These are phyloP conservation scores for Lasiodiplodia citricola DNA, from an alignment of 2,329 filamentous ascomycete genomes.

Conservation along the genomic window DNA sequence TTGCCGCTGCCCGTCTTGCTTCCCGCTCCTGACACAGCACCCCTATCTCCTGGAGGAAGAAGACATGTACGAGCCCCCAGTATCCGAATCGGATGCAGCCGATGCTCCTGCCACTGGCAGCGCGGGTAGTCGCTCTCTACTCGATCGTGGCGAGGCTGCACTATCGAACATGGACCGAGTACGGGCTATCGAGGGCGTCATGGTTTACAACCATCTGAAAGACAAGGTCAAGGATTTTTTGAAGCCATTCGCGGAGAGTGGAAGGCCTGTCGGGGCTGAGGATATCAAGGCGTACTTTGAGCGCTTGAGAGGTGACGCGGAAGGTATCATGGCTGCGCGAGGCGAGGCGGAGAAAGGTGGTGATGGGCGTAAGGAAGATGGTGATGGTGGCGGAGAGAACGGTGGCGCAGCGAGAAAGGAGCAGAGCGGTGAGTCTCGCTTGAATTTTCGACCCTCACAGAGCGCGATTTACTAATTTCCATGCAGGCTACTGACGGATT, in stretches of 20 bases:
- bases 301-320: constrained; percentile 85
- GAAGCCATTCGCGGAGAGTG: constrained; percentile 90
- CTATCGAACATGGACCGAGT: constrained; percentile 92
- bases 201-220: constrained; percentile 96
- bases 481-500: background rate
- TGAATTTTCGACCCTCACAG: background rate
- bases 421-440: constrained; percentile 17
- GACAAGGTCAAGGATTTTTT: constrained; percentile 96
- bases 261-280: constrained; percentile 85
- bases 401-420: background rate
- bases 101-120: constrained; percentile 55
- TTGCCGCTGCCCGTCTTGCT: constrained; percentile 84
- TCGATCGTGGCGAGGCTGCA: constrained; percentile 91
- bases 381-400: constrained; percentile 35
- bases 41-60: constrained; percentile 91
- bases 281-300: constrained; percentile 98
- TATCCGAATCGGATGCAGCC: constrained; percentile 66
- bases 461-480: background rate
- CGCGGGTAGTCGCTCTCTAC: constrained; percentile 77
- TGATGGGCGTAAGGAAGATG: constrained; percentile 33
- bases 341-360: constrained; percentile 37
- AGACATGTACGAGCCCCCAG: constrained; percentile 88
- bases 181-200: constrained; percentile 88
- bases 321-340: constrained; percentile 61
- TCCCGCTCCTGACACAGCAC: constrained; percentile 71